Evolutionary conservation across 257 asterid species (phyloP).

Genomic region (Penstemon davidsonii): DNA sequence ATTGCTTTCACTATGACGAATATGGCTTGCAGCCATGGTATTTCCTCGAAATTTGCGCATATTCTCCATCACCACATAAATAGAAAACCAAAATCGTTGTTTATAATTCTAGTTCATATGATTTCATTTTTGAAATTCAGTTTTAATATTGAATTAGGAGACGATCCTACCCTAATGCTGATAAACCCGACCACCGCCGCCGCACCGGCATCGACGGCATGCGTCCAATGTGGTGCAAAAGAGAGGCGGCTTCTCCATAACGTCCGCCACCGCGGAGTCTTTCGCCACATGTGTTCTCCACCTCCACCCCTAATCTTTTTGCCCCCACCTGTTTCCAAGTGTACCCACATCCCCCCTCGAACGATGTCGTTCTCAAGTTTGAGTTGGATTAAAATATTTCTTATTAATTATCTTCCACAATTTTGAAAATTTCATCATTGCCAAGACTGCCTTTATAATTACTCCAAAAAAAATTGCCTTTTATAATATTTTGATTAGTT

Average conservation of each 20-base stretch:
- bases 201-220: constrained; percentile 32
- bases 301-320: constrained; percentile 71
- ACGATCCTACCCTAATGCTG: constrained; percentile 26
- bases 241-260: constrained; percentile 73
- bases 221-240: constrained; percentile 63
- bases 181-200: constrained; percentile 25
- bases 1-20: too few relatives aligned
- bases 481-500: too few relatives aligned
- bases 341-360: constrained; percentile 51
- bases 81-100: too few relatives aligned
- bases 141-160: background rate
- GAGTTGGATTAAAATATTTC: too few relatives aligned
- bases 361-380: constrained; percentile 47
- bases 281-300: constrained; percentile 82
- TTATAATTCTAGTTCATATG: too few relatives aligned
- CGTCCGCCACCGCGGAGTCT: constrained; percentile 64
- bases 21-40: too few relatives aligned
- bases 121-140: background rate
- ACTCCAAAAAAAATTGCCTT: too few relatives aligned
- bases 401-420: too few relatives aligned
- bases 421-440: too few relatives aligned
- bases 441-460: too few relatives aligned
- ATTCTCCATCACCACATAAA: too few relatives aligned
- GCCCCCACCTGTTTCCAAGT: constrained; percentile 88
- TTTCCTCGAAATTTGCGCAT: too few relatives aligned